Evolutionary conservation across 345 rosid species (phyloP).

Genomic region (Ceriops decandra): DNA sequence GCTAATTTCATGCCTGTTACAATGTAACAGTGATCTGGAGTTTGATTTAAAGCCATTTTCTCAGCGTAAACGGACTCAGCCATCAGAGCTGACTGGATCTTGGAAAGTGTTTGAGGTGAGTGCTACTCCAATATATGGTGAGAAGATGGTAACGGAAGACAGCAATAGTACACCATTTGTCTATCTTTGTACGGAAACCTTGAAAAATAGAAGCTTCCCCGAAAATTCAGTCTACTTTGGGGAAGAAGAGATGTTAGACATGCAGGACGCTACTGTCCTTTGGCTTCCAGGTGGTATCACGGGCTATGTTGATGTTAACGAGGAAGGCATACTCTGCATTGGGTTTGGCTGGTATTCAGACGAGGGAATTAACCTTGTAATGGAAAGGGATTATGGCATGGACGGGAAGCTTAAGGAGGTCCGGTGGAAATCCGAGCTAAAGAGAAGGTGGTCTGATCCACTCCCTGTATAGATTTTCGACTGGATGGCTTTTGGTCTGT

Average conservation of each 20-base stretch:
- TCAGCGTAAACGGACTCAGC: slow-evolving; percentile 59
- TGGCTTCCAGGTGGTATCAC: slow-evolving; percentile 93
- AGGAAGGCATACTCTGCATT: slow-evolving; percentile 73
- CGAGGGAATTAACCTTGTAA: slow-evolving; percentile 84
- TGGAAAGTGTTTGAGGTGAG: slow-evolving; percentile 95
- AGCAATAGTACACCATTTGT: slow-evolving; percentile 45
- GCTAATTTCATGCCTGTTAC: slow-evolving; percentile 11
- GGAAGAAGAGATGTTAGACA: slow-evolving; percentile 78
- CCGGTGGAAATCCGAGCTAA: slow-evolving; percentile 70
- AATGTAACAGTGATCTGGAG: slow-evolving; percentile 48
- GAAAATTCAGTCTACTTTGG: slow-evolving; percentile 55
- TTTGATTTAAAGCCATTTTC: slow-evolving; percentile 65
- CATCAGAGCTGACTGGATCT: slow-evolving; percentile 73
- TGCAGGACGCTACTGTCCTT: slow-evolving; percentile 64
- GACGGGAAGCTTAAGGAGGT: slow-evolving; percentile 86
- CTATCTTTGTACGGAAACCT: slow-evolving; percentile 73
- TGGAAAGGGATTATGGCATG: slow-evolving; percentile 80
- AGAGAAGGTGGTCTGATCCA: slow-evolving; percentile 68
- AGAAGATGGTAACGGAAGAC: slow-evolving; percentile 31
- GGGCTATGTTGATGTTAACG: slow-evolving; percentile 58
- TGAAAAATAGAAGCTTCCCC: slow-evolving; percentile 74
- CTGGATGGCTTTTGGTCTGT: neutral
- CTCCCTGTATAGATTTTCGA: slow-evolving; percentile 22
- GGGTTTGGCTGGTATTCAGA: slow-evolving; percentile 92
- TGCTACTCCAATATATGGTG: slow-evolving; percentile 73